A percentile compares a stretch with the other conserved stretches of the same genome.
phyloP scores from a whole-genome alignment of 768 basidiomycete genomes.

The Tulasnella calospora region DNA sequence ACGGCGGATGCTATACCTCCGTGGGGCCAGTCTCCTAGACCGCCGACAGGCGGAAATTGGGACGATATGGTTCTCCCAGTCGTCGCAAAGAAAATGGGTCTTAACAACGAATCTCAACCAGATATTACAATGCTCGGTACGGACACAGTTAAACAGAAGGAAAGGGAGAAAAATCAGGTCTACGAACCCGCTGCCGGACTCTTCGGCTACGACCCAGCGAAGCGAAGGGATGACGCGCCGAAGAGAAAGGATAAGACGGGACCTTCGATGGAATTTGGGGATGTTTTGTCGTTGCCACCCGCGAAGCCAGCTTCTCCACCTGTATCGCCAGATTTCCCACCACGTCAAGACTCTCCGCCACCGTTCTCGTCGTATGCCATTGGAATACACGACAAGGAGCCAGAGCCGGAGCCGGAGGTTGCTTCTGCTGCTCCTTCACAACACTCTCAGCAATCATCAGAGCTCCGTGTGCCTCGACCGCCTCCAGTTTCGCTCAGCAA shows the following conservation, averaged over 20 bases:
- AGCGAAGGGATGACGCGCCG: slow-evolving; percentile 32
- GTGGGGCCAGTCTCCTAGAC: slow-evolving; percentile 51
- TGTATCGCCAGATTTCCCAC: background rate
- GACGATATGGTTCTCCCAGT: slow-evolving; percentile 84
- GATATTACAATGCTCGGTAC: slow-evolving; percentile 47
- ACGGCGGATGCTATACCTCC: slow-evolving; percentile 76
- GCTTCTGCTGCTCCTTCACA: slow-evolving; percentile 29
- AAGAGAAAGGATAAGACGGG: slow-evolving; percentile 38
- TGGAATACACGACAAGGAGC: slow-evolving; percentile 11
- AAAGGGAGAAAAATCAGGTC: background rate
- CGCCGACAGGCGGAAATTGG: slow-evolving; percentile 61
- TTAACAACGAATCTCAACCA: slow-evolving; percentile 63
- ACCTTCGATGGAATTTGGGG: slow-evolving; percentile 30
- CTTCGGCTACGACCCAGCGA: slow-evolving; percentile 71
- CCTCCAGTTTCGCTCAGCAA: background rate
- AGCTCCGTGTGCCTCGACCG: slow-evolving; percentile 28
- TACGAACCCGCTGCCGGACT: slow-evolving; percentile 58
- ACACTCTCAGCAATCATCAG: background rate
- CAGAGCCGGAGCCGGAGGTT: slow-evolving; percentile 28
- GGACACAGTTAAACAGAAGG: slow-evolving; percentile 23
- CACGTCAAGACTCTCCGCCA: slow-evolving; percentile 43
- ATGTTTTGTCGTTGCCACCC: slow-evolving; percentile 31
- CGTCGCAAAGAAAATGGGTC: slow-evolving; percentile 75
- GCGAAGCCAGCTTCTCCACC: slow-evolving; percentile 35
- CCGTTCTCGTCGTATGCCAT: slow-evolving; percentile 60